Base-by-base conservation (phyloP, 2,329 filamentous ascomycete species). In the Iodosphaeria phyllophila region DNA sequence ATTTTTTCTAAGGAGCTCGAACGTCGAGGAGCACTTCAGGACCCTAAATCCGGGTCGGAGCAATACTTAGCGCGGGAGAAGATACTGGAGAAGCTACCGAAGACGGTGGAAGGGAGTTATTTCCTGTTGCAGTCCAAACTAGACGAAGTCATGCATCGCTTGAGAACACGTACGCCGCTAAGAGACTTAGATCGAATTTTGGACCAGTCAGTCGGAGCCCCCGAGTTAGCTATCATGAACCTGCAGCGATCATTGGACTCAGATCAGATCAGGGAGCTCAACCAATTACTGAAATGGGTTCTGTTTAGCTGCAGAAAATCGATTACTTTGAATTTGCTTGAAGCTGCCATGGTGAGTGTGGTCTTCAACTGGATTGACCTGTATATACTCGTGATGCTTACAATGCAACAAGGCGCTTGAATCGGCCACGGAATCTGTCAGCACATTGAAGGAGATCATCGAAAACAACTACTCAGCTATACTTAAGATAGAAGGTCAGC, bases 241-340 rank as follows among this genome's bases (percentile, higher is more conserved):
- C 22, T 41, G 7, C 37, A 41, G 22, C 32, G 32, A 1, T 39
- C 38, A 2, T 22, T 42, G 13, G 33, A 30, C 1, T 16, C 18
- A 3, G 31, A 34, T 4, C 37, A 42, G 29, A 36, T 42, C 11
- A 29, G 13, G 8, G 35, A 39, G 16, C 26, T 42, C n/a, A 42
- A 41, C 22, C 37, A 41, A 26, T 18, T 42, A 9, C 24, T 42
- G 17, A 39, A 38, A 22, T 40, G 37, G 36, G 37, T 42, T 6
- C 24, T 37, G 3, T 41, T 34, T 22, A 24, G 29, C n/a, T n/a
- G n/a, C 16, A 28, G 23, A 4, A 5, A 25, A 4, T 8, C 19
- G 4, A 22, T 38, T 27, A 31, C 22, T 2, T 22, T 42, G 6
- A 28, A 34, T 8, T n/a, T 33, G 18, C 34, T 42, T 2, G 38